Evolutionary conservation across 148 eudicot genomes (phyloP), one percentile per base, ranked within the genome.

Genomic region (Chenopodium berlandieri): DNA sequence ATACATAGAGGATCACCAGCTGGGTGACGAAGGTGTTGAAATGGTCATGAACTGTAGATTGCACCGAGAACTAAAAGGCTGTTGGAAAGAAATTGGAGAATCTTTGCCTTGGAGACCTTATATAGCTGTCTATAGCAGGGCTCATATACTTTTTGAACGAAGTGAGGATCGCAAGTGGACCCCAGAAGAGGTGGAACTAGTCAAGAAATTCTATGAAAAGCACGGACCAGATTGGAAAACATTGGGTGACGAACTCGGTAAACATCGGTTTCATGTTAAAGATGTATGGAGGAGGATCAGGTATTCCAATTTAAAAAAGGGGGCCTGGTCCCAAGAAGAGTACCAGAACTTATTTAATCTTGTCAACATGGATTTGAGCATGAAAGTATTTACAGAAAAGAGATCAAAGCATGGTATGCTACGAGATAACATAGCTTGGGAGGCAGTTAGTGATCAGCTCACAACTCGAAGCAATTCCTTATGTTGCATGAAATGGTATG

Each of bases 261-360:
- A 83, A 76, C 75, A 82, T 67, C 19, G 83, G 30, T 2, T 52
- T 73, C 88, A 88, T 27, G 90, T 88, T 73, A 86, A 86, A 67
- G 83, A 82, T 47, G 80, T 78, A 5, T 88, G 68, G 74, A 84
- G 83, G 27, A 75, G 84, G 71, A 75, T 31, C n/a, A 86, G 50
- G 56, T 31, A 58, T 13, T 50, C 75, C 8, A 75, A 83, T 73
- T 40, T 27, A 75, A 88, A 71, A 52, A 79, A 78, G 46, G 88
- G 90, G 31, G 50, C 68, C 4, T 88, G 88, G 88, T 88, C 90
- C 11, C 87, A 82, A 68, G 87, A 88, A 0, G 90, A 88, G 78
- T 86, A 84, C 82, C 80, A 80, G 63, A 79, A 30, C 2, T 76
- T 88, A 58, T 88, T 86, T 65, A 73, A 84, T 48, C 82, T 84